phyloP scores from a whole-genome alignment of 164 flowering plant genomes.

The Platanus orientalis region DNA sequence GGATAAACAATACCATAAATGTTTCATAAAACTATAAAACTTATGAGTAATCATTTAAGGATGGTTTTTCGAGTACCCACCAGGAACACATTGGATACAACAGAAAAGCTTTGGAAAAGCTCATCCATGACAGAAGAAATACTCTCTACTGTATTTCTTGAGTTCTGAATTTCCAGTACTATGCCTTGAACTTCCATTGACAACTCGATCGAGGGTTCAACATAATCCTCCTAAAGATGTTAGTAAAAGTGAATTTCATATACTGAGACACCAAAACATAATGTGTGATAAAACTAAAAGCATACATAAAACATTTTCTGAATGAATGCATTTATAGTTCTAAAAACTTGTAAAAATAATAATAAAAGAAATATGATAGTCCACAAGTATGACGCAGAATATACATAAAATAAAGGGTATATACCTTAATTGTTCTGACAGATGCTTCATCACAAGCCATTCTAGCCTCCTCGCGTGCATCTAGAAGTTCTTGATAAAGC shows the following conservation, averaged over 20 bases:
- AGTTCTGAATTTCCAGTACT: conserved; percentile 45
- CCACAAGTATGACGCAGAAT: not conserved
- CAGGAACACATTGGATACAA: conserved; percentile 23
- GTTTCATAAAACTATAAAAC: not conserved
- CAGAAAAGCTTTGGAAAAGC: conserved; percentile 37
- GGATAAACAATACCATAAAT: not conserved
- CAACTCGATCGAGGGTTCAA: conserved; percentile 28
- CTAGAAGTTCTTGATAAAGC: conserved; percentile 47
- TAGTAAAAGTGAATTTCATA: conserved; percentile 4
- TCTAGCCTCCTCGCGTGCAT: conserved; percentile 50
- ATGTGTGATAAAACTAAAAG: not conserved
- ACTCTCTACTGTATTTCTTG: conserved; percentile 26
- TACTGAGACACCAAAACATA: conserved; percentile 4
- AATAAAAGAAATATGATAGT: not conserved
- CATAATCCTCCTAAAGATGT: conserved; percentile 35
- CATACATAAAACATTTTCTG: not conserved
- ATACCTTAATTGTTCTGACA: conserved; percentile 18
- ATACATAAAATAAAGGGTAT: not conserved
- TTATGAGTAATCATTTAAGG: not conserved
- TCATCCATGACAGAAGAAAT: conserved; percentile 50
- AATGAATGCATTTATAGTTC: too few relatives aligned
- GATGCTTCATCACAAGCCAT: conserved; percentile 32
- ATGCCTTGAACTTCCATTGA: conserved; percentile 44
- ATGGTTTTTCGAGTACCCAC: conserved; percentile 33
- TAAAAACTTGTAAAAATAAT: too few relatives aligned